Evolutionary conservation across 495 filamentous ascomycete species (phyloP).

Genomic region (Annulohypoxylon bovei): DNA sequence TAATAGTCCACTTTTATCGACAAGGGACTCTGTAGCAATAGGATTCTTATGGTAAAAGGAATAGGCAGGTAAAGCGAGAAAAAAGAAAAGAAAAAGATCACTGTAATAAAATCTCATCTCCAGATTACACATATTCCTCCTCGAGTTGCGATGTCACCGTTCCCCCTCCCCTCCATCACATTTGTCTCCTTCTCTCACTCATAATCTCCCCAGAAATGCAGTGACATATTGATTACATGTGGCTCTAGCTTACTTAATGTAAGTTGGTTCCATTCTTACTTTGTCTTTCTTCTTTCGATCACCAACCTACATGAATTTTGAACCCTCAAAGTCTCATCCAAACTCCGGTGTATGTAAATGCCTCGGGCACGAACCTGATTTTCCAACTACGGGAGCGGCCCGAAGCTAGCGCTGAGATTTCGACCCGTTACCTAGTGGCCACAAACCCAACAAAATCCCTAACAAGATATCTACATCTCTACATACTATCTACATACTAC

Average conservation of each 20-base stretch:
- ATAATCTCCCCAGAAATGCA: neutral
- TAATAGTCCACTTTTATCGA: slow-evolving; percentile 22
- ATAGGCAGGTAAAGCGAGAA: slow-evolving; percentile 18
- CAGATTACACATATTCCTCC: slow-evolving; percentile 16
- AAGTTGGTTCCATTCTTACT: slow-evolving; percentile 11
- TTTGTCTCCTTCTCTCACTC: neutral
- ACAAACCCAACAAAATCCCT: too few relatives aligned
- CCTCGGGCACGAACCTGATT: slow-evolving; percentile 1
- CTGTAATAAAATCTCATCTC: slow-evolving; percentile 9
- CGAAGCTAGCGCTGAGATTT: slow-evolving; percentile 33
- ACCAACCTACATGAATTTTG: slow-evolving; percentile 16
- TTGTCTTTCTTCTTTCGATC: neutral
- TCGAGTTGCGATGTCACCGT: slow-evolving; percentile 1
- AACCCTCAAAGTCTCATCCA: neutral
- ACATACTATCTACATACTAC: too few relatives aligned
- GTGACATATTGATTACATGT: neutral
- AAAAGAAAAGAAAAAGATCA: neutral
- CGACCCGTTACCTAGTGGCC: slow-evolving; percentile 7
- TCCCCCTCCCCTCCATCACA: neutral
- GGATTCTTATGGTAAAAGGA: slow-evolving; percentile 21
- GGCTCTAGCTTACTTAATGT: slow-evolving; percentile 4
- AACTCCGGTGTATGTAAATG: neutral
- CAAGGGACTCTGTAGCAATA: slow-evolving; percentile 29
- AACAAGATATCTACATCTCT: too few relatives aligned
- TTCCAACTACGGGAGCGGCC: slow-evolving; percentile 35